Evolutionary conservation across 768 basidiomycete genomes (phyloP).

Genomic region (Xerocomellus chrysenteron): DNA sequence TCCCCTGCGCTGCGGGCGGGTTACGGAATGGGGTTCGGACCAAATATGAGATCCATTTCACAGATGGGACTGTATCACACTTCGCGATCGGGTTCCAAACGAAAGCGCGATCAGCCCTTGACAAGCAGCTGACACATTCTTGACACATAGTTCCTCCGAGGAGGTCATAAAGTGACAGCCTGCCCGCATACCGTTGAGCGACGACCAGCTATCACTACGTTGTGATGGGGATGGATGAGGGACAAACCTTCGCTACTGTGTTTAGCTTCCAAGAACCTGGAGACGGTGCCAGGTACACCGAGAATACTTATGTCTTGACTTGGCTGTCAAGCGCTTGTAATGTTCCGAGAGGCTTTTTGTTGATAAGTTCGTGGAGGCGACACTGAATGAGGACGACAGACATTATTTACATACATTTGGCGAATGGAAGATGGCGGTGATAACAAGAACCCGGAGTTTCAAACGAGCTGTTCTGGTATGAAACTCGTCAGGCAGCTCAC

Average conservation of each 20-base stretch:
- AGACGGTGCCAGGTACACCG: not conserved
- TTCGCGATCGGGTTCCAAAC: not conserved
- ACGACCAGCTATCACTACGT: not conserved
- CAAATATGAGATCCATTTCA: slow-evolving; percentile 5
- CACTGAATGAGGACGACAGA: too few species aligned
- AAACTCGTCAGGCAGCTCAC: not conserved
- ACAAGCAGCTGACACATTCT: not conserved
- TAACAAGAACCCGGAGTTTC: not conserved
- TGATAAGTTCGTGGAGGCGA: not conserved
- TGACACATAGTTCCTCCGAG: not conserved
- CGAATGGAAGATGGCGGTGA: not conserved
- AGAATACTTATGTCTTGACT: not conserved
- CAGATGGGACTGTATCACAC: not conserved
- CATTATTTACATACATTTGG: not conserved
- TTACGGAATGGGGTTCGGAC: slow-evolving; percentile 11
- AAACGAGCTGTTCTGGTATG: not conserved
- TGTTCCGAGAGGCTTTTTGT: too few species aligned
- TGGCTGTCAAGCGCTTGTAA: not conserved
- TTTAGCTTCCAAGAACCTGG: not conserved
- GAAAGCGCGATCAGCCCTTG: not conserved
- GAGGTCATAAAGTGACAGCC: not conserved
- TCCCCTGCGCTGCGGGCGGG: not conserved
- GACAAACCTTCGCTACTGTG: not conserved
- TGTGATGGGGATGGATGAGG: not conserved
- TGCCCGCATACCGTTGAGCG: not conserved